Evolutionary conservation across 2,329 filamentous ascomycete genomes (phyloP), one percentile per base, ranked within the genome.

Genomic region (Calonectria honghensis): DNA sequence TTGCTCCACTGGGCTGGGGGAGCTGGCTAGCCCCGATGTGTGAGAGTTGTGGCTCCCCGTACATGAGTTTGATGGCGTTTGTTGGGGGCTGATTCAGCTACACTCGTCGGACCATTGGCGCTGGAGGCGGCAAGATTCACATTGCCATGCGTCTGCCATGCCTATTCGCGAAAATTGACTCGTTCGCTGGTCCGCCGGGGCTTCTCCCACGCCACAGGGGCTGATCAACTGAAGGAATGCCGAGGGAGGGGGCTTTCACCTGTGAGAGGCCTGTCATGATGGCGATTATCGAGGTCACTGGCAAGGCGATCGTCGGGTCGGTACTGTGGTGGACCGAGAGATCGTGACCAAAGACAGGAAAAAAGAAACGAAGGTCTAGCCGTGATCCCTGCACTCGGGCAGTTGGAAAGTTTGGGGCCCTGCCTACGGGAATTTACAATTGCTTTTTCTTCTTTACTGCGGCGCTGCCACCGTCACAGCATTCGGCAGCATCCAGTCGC

Each of bases 331-430:
- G 57, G 35, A 63, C 57, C 57, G 57, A 63, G 45, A 66, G 59
- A 73, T 73, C 72, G 69, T 63, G 52, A 63, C 39, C 41, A 73
- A 45, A 64, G 54, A 51, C 45, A 69, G 61, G 18, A 24, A 71
- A 29, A 63, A 54, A 20, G 70, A 73, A 63, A 24, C 41, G n/a
- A 51, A 54, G 16, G 24, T 39, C 57, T n/a, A 65, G 48, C 48
- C 18, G 66, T 63, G 61, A 70, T 54, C 67, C 67, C 72, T 70
- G 67, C 27, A 57, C 32, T 41, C 63, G 24, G 51, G 51, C 31
- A 45, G 59, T 29, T 69, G 32, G 24, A 54, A 39, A 37, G 67
- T 31, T 35, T 63, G 37, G 57, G 35, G 37, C 29, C 20, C 39
- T 50, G 32, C 41, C 6, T 59, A 41, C 35, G 66, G 71, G 66